Conservation (phyloP, 371 early-diverging fungal species). For the Mucor irregularis region DNA sequence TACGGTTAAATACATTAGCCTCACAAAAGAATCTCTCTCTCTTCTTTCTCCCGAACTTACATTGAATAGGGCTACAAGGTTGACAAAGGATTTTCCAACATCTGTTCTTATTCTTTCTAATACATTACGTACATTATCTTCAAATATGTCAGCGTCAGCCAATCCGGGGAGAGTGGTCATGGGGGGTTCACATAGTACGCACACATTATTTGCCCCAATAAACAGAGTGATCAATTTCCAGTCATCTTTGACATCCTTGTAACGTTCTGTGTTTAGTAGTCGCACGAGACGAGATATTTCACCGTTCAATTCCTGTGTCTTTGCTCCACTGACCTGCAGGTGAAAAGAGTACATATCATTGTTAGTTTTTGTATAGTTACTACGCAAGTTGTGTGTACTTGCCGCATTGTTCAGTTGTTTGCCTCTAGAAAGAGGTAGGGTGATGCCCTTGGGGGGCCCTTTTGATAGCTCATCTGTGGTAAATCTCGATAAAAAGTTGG, state of each 20-base stretch:
- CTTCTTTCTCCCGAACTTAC: conserved; percentile 38
- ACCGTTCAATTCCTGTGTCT: conserved; percentile 35
- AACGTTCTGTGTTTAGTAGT: conserved; percentile 16
- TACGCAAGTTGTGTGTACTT: no score
- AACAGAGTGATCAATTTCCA: conserved; percentile 71
- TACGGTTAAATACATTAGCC: no score
- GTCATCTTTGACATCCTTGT: conserved; percentile 39
- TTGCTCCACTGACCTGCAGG: conserved; percentile 62
- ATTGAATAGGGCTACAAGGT: conserved; percentile 60
- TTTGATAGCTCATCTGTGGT: conserved; percentile 13
- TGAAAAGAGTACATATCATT: background rate
- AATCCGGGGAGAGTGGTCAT: conserved; percentile 33
- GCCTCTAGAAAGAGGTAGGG: conserved; percentile 53
- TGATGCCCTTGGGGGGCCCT: conserved; percentile 60
- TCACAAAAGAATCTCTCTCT: background rate
- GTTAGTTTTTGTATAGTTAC: background rate
- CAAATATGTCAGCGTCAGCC: conserved; percentile 55
- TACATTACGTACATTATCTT: conserved; percentile 38
- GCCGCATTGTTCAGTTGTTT: conserved; percentile 66
- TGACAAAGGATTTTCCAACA: conserved; percentile 55
- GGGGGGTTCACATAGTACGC: conserved; percentile 53
- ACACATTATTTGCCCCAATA: conserved; percentile 73
- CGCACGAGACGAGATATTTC: conserved; percentile 32
- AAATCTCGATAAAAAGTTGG: conserved; percentile 58
- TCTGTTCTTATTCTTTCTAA: conserved; percentile 42